Base-by-base conservation (phyloP, 2,329 filamentous ascomycete species). In the Ophiostoma ulmi region DNA sequence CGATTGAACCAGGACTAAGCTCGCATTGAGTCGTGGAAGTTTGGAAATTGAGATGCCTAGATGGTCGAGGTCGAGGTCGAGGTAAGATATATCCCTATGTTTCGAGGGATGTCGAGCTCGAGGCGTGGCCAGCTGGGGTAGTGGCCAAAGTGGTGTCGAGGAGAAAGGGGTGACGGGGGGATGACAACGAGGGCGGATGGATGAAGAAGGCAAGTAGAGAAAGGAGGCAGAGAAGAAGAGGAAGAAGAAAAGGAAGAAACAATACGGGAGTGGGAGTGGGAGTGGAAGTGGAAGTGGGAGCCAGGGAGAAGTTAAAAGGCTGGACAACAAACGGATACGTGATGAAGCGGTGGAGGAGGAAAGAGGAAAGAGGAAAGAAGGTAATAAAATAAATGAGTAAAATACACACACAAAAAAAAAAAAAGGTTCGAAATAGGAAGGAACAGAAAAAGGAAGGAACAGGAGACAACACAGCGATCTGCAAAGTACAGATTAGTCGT, bases 101-200 rank as follows among this genome's bases (percentile, higher is more conserved):
- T 48, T 58, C 14, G 52, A 58, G 52, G 41, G 41, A 17, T 22
- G 48, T 55, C 48, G 48, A 55, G 41, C 14, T 44, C 14, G 41
- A 39, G 38, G 38, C 22, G 48, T 55, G 48, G n/a, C n/a, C n/a
- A 55, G n/a, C 48, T n/a, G 22, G 11, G 11, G 48, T 55, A 14
- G 48, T 55, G n/a, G n/a, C n/a, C n/a, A 55, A 58, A 58, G 66
- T 36, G 65, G 52, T 31, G 35, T 61, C 10, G n/a, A 22, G 36
- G 39, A 55, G 61, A 72, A 52, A 63, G 26, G 58, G 58, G 58
- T 36, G 58, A 63, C 26, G 58, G 26, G 22, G 58, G 31, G 58
- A 26, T 63, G 58, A 58, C 52, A 22, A 58, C 52, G 52, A 36
- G 31, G 58, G 26, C 26, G 58, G 58, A 61, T 66, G 64, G 22